phyloP scores from a whole-genome alignment of 306 rosid genomes.

The Rubus parviflorus region DNA sequence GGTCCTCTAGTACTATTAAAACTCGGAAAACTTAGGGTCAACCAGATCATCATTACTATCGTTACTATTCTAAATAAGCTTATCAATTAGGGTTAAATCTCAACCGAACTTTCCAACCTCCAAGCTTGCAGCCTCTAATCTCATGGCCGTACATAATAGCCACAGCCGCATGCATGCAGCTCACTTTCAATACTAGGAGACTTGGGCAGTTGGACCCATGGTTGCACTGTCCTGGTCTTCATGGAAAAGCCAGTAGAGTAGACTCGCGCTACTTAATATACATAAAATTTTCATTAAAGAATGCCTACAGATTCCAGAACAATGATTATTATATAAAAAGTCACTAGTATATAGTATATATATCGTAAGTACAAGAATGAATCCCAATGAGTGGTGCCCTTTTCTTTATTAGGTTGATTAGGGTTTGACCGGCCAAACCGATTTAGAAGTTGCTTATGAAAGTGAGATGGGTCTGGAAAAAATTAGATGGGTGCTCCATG shows the following conservation, averaged over 20 bases:
- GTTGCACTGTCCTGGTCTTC: not conserved
- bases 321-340: not conserved
- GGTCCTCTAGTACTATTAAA: not conserved
- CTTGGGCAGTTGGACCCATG: not conserved
- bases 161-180: not conserved
- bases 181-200: not conserved
- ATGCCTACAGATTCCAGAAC: not conserved
- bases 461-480: not conserved
- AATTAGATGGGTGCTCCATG: not conserved
- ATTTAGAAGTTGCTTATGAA: not conserved
- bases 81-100: not conserved
- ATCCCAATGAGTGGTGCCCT: not conserved
- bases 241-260: not conserved
- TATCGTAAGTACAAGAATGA: too few relatives aligned
- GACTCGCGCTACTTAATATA: not conserved
- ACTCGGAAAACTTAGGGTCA: not conserved
- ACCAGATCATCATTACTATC: not conserved
- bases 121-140: not conserved
- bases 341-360: not conserved
- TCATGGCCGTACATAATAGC: not conserved
- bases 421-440: not conserved
- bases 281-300: not conserved
- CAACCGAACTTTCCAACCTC: not conserved
- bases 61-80: not conserved
- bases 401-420: not conserved